Conservation (phyloP, 805 yeast genomes). For the Suhomyces kilbournensis region DNA sequence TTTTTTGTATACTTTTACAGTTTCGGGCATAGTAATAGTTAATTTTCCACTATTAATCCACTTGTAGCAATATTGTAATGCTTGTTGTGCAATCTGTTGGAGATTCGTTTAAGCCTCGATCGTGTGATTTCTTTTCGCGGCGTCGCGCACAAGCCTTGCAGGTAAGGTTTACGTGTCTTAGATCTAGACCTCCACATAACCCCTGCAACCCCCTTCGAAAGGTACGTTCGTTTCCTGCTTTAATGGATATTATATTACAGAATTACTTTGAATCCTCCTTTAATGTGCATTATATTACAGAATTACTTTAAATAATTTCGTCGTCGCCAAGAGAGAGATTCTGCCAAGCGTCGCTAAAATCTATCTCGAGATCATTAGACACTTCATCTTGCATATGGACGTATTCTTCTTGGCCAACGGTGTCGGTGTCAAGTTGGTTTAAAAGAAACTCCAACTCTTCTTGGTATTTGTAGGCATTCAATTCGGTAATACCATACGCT, state of each 20-base stretch:
- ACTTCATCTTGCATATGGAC: not conserved
- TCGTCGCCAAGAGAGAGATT: not conserved
- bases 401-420: not conserved
- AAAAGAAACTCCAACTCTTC: slow-evolving; percentile 20
- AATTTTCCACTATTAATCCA: not conserved
- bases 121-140: not conserved
- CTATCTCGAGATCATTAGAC: not conserved
- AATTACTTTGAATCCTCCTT: no score
- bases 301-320: not conserved
- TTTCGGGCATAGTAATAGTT: not conserved
- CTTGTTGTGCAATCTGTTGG: not conserved
- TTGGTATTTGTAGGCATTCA: slow-evolving; percentile 20
- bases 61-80: not conserved
- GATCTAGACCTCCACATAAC: not conserved
- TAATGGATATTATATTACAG: no score
- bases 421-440: slow-evolving; percentile 5
- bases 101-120: not conserved
- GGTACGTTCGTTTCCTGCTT: no score
- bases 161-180: not conserved
- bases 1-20: not conserved
- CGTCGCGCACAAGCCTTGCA: not conserved
- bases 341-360: not conserved
- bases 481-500: slow-evolving; percentile 31
- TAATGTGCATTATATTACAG: not conserved
- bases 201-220: not conserved